These are phyloP conservation scores for Pestalotiopsis sp. DNA, from an alignment of 2,329 filamentous ascomycete genomes.

Conservation along the genomic window DNA sequence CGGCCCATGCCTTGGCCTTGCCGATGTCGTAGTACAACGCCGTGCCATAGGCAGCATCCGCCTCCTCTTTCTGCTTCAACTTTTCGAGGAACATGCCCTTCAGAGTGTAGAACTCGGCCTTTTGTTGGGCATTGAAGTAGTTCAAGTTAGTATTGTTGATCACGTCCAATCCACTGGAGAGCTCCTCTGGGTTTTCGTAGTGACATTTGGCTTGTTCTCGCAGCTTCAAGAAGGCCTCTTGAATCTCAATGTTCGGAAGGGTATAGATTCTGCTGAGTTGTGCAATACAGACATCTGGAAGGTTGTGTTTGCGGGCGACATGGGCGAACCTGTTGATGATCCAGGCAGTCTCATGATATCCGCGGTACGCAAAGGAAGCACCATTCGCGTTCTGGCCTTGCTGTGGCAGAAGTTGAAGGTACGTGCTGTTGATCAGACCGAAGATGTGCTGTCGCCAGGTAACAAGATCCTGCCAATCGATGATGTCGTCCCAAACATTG, in stretches of 20 bases:
- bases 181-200: conserved; percentile 92
- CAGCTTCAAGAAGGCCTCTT: conserved; percentile 97
- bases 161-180: conserved; percentile 91
- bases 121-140: conserved; percentile 94
- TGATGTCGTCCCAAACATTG: conserved; percentile 99
- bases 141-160: conserved; percentile 99
- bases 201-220: conserved; percentile 99
- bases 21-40: conserved; percentile 95
- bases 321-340: conserved; percentile 99
- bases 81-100: conserved; percentile 99
- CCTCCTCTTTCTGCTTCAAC: conserved; percentile 85
- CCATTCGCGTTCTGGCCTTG: conserved; percentile 82
- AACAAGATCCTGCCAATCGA: conserved; percentile 98
- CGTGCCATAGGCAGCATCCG: conserved; percentile 91
- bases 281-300: conserved; percentile 95
- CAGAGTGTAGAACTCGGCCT: conserved; percentile 97
- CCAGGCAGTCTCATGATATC: conserved; percentile 98
- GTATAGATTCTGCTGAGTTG: conserved; percentile 98
- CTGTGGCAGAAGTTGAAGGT: conserved; percentile 80
- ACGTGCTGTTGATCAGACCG: conserved; percentile 92
- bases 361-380: conserved; percentile 93
- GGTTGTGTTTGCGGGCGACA: conserved; percentile 93
- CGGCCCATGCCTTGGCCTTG: conserved; percentile 95
- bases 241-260: conserved; percentile 98
- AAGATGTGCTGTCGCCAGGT: conserved; percentile 99